Evolutionary conservation across 306 rosid genomes (phyloP), one percentile per base, ranked within the genome.

Genomic region (Dryas octopetala): DNA sequence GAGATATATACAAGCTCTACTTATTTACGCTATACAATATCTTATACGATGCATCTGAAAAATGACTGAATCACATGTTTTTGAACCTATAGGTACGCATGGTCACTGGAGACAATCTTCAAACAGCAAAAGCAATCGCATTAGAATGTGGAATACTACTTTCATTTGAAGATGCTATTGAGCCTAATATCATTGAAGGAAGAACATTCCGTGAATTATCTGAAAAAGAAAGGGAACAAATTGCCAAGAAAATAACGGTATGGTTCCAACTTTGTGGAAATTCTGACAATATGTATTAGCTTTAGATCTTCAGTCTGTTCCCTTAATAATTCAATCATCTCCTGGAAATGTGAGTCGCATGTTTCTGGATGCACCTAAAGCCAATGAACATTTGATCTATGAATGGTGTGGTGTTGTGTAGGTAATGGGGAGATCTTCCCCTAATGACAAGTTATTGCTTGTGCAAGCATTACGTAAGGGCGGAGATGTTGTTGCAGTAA

Each of bases 351-450:
- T 41, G 40, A 17, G 5, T 50, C 62, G 41, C 28, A 73, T 58
- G 68, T 53, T 47, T 70, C 46, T 28, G 15, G 40, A n/a, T 11
- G 43, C 4, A 55, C 44, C 43, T 2, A 51, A 59, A 14, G 9
- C 32, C 47, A 45, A 64, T 73, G 62, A 9, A 50, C 69, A 65
- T 65, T 17, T 26, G 51, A 65, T 45, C 59, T 77, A 77, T 45
- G 73, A 16, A 75, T 58, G 53, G 28, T 12, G 10, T 80, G 66
- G 9, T 19, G 65, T 19, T 75, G 65, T 80, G 47, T 81, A 95
- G 97, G 97, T 95, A 52, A 95, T 95, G 98, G 97, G 97, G 14
- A 90, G 98, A 85, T 95, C 98, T 86, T 95, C 98, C 72, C 98
- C 98, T 49, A 95, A 90, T 84, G 98, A 95, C 88, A 95, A 95